phyloP scores from a whole-genome alignment of 495 filamentous ascomycete genomes.

The Podospora comata region DNA sequence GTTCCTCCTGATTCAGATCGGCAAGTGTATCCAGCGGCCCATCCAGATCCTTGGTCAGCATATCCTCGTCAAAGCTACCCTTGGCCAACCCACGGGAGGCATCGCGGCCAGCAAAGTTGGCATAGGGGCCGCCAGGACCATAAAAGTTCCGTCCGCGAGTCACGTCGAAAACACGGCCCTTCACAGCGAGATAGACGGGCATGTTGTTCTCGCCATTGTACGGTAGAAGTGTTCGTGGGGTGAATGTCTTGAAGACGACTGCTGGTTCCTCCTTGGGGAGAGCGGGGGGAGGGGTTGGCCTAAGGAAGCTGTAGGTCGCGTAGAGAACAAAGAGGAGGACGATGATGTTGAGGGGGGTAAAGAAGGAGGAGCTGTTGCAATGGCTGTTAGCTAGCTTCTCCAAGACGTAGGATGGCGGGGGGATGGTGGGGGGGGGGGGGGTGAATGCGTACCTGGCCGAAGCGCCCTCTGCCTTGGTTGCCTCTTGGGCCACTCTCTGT shows the following conservation, averaged over 20 bases:
- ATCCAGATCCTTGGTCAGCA: slow-evolving; percentile 90
- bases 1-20: slow-evolving; percentile 71
- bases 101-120: slow-evolving; percentile 92
- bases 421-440: slow-evolving; percentile 20
- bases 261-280: slow-evolving; percentile 66
- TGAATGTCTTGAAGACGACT: slow-evolving; percentile 87
- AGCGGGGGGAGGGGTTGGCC: slow-evolving; percentile 53
- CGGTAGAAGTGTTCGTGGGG: slow-evolving; percentile 76
- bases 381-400: slow-evolving; percentile 19
- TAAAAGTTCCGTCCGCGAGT: slow-evolving; percentile 84
- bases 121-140: slow-evolving; percentile 87
- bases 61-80: slow-evolving; percentile 92
- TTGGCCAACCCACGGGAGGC: slow-evolving; percentile 86
- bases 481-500: slow-evolving; percentile 50
- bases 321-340: slow-evolving; percentile 67
- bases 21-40: slow-evolving; percentile 79
- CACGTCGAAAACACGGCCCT: slow-evolving; percentile 85
- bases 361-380: slow-evolving; percentile 50
- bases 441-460: slow-evolving; percentile 20
- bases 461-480: slow-evolving; percentile 30
- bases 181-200: slow-evolving; percentile 81
- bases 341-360: slow-evolving; percentile 76
- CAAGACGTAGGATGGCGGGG: slow-evolving; percentile 15
- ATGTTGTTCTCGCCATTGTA: slow-evolving; percentile 75
- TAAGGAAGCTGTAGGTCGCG: slow-evolving; percentile 61